Evolutionary conservation across 2,329 filamentous ascomycete species (phyloP), one percentile per base, ranked within the genome.

Genomic region (Colletotrichum sojae): DNA sequence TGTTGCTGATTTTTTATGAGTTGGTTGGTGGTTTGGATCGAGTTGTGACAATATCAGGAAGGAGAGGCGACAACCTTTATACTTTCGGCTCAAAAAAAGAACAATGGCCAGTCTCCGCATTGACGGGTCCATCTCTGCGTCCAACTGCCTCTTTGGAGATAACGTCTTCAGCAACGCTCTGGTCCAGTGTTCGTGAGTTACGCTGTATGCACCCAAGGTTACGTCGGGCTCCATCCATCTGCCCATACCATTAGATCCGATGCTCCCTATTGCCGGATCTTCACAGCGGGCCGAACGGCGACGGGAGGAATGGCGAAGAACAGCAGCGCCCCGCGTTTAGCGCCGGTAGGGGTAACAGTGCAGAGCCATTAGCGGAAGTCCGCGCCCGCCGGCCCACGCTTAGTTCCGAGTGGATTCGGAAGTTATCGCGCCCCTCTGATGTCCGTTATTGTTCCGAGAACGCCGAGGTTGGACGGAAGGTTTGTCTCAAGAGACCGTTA

Each of bases 371-470:
- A 15, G 59, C 54, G 49, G 59, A 39, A 54, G 22, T 18, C 40
- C 22, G 49, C n/a, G 16, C 20, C 49, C 12, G 9, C n/a, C 39
- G 51, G 43, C 25, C 51, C 49, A 61, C 59, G 40, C 12, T 36
- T 22, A 62, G 59, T 46, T 45, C 59, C 59, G 59, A 62, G n/a
- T 22, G 59, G 15, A 13, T 22, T 62, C 59, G 59, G 59, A 54
- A 54, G 49, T 54, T 54, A 52, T 2, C 2, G 31, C 8, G 8
- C 3, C 9, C 8, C 31, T 8, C 9, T 3, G 8, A 9, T 36
- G 31, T 36, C 31, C 31, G 31, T 36, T 10, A 36, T 36, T 36
- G 31, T 36, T 36, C 31, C 31, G 31, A 36, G 6, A 10, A 6
- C 31, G 31, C 31, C 31, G 31, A 36, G 31, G 31, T 9, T 36